These are phyloP conservation scores for Begonia loranthoides DNA, from an alignment of 306 rosid genomes.

Conservation along the genomic window DNA sequence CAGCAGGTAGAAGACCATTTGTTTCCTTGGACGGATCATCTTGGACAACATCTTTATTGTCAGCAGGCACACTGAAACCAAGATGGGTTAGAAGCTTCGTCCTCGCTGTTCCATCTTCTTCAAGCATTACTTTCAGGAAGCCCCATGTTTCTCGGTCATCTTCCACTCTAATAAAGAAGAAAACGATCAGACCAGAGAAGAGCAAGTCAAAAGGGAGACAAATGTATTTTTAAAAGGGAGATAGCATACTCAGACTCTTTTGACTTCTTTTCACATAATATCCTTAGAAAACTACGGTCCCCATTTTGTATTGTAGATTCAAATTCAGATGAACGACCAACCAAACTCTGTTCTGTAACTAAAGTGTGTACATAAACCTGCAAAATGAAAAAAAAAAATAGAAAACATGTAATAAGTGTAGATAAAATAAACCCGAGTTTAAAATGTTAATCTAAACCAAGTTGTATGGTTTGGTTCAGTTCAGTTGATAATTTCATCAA, in stretches of 20 bases:
- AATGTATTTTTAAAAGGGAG: neutral
- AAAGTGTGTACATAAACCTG: conserved; percentile 80
- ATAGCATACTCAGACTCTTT: conserved; percentile 69
- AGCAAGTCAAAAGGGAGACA: too few species aligned
- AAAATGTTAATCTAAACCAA: too few species aligned
- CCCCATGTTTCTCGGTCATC: conserved; percentile 98
- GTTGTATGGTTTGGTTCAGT: too few species aligned
- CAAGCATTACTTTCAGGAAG: conserved; percentile 88
- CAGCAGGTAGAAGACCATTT: conserved; percentile 51
- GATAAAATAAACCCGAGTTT: too few species aligned
- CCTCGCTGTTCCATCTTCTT: conserved; percentile 94
- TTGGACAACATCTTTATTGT: conserved; percentile 38
- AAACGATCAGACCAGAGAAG: too few species aligned
- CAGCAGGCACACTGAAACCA: conserved; percentile 63
- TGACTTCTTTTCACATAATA: conserved; percentile 66
- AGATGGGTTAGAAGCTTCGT: conserved; percentile 81
- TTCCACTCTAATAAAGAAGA: conserved; percentile 35
- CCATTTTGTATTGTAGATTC: conserved; percentile 91
- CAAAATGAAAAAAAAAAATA: too few species aligned
- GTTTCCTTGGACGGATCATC: conserved; percentile 61
- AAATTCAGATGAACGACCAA: conserved; percentile 79
- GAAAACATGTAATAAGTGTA: too few species aligned
- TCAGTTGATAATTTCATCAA: too few species aligned
- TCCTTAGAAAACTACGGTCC: conserved; percentile 58
- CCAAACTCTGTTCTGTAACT: conserved; percentile 74